Percentiles rank a stretch among this genome's conserved stretches.
Evolutionary conservation across 345 rosid species (phyloP).

Genomic region (Pistacia integerrima): DNA sequence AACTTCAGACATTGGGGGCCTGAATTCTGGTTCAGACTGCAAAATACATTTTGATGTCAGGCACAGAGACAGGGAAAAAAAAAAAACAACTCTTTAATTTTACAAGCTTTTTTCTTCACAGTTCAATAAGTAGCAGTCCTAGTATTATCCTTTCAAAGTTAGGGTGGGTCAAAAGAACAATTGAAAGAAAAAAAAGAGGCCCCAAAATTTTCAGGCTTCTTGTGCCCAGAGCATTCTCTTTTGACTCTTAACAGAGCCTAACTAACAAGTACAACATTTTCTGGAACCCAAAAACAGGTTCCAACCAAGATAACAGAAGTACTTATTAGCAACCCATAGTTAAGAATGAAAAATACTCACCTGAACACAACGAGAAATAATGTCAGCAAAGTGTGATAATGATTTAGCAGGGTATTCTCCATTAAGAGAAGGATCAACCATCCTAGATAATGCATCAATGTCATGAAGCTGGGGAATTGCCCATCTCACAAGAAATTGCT

Average conservation of each 20-base stretch:
- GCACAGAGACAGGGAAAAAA: background rate
- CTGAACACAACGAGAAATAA: slow-evolving; percentile 93
- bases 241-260: background rate
- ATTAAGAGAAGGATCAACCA: slow-evolving; percentile 91
- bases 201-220: too few relatives aligned
- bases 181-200: too few relatives aligned
- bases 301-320: background rate
- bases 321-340: background rate
- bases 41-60: slow-evolving; percentile 13
- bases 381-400: slow-evolving; percentile 87
- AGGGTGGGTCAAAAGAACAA: background rate
- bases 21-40: slow-evolving; percentile 81
- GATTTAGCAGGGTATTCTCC: slow-evolving; percentile 87
- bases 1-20: slow-evolving; percentile 92
- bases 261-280: background rate
- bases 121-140: too few relatives aligned
- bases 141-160: too few relatives aligned
- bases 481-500: slow-evolving; percentile 96
- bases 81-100: too few relatives aligned
- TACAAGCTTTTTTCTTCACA: too few relatives aligned
- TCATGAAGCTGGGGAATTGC: slow-evolving; percentile 95
- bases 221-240: background rate
- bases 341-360: slow-evolving; percentile 37
- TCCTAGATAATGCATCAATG: slow-evolving; percentile 84
- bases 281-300: background rate